Conservation (phyloP, 1,139 yeast species). For the Taiozyma onychis region DNA sequence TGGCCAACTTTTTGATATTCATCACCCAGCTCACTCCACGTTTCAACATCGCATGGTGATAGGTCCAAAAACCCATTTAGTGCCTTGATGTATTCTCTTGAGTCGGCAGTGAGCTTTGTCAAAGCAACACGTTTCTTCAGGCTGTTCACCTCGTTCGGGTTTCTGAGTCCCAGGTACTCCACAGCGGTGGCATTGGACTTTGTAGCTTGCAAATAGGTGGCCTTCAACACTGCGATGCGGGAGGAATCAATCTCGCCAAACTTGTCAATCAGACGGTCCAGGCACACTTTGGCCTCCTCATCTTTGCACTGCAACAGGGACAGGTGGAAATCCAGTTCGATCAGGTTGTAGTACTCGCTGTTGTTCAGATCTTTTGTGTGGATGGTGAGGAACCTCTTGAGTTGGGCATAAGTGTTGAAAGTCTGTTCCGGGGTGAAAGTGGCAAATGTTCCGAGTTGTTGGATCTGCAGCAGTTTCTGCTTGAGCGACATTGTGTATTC, state of each 20-base stretch:
- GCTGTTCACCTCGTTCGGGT: slow-evolving; percentile 27
- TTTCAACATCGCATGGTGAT: slow-evolving; percentile 62
- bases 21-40: slow-evolving; percentile 74
- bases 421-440: slow-evolving; percentile 35
- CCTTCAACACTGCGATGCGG: slow-evolving; percentile 49
- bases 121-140: slow-evolving; percentile 33
- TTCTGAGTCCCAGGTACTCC: slow-evolving; percentile 28
- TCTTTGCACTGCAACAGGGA: slow-evolving; percentile 62
- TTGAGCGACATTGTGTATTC: slow-evolving; percentile 8
- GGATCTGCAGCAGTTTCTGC: slow-evolving; percentile 30
- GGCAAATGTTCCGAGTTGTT: slow-evolving; percentile 33
- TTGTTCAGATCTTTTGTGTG: slow-evolving; percentile 30
- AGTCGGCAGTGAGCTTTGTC: slow-evolving; percentile 21
- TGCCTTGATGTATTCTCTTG: slow-evolving; percentile 24
- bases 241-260: slow-evolving; percentile 51
- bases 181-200: slow-evolving; percentile 37
- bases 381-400: slow-evolving; percentile 20
- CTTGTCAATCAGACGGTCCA: slow-evolving; percentile 61
- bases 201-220: slow-evolving; percentile 52
- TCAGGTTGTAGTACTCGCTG: slow-evolving; percentile 49
- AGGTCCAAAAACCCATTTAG: slow-evolving; percentile 25
- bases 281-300: slow-evolving; percentile 58
- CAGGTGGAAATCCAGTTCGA: slow-evolving; percentile 70
- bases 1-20: slow-evolving; percentile 56
- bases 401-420: slow-evolving; percentile 30